Base-by-base conservation (phyloP, 371 early-diverging fungal species). In the Rhizopus arrhizus region DNA sequence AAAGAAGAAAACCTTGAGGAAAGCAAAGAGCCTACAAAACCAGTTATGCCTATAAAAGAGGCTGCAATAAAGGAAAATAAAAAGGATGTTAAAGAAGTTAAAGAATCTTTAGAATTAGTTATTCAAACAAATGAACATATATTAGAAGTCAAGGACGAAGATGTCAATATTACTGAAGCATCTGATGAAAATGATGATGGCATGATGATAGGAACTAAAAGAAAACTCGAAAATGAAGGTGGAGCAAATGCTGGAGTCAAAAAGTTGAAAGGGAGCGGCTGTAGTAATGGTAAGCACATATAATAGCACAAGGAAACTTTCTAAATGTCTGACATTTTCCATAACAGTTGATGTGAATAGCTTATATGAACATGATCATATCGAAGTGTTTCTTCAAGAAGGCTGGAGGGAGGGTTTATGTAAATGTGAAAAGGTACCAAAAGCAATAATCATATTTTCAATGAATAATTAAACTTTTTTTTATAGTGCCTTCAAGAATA, bases 361-460 rank as follows among this genome's bases (percentile, higher is more conserved):
- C 16, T 35, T 74, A 5, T 49, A 49, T 28, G 45, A 62, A 6
- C 56, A 69, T 11, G 69, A 73, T 12, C 35, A 66, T 36, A 62
- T 70, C 8, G 81, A 83, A 56, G 42, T 84, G 7, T 85, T 83
- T 38, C 66, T 81, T 32, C 61, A 65, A 33, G 74, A 76, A 47
- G 77, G 75, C 15, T 86, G 86, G 86, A 77, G 84, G 28, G 52
- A 73, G 8, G 61, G 66, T 3, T 61, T 83, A 46, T 83, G 83
- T 46, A 65, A 52, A 54, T 83, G 83, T 53, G 36, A 38, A 29
- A 66, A 72, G 61, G 83, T 77, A 67, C 41, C 11, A 15, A 43
- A 43, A 13, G 15, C 1, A 43, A 43, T 13, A 43, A 43, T 2
- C 10, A 40, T 40, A 1, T 1, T 7, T 12, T 40, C 2, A 22